Evolutionary conservation across 176 grass and related monocot species (phyloP).

Genomic region (Cymbopogon citratus): DNA sequence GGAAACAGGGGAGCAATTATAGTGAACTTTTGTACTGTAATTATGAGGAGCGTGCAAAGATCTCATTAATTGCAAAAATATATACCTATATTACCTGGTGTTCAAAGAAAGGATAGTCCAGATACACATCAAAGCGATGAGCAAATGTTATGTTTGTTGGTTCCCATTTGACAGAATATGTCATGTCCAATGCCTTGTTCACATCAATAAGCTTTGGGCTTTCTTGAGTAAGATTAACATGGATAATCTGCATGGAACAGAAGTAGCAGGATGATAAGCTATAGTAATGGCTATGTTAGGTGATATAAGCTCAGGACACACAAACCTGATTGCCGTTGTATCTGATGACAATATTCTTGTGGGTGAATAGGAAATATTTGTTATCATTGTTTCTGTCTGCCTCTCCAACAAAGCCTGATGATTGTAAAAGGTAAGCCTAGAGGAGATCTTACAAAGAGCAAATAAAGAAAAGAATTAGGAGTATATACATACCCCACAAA

Average conservation of each 20-base stretch:
- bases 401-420: slow-evolving; percentile 86
- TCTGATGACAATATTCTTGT: slow-evolving; percentile 82
- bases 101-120: slow-evolving; percentile 79
- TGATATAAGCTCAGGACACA: neutral
- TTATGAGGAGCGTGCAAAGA: neutral
- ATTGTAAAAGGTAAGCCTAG: slow-evolving; percentile 18
- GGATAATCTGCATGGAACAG: slow-evolving; percentile 51
- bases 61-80: neutral
- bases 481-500: slow-evolving; percentile 76
- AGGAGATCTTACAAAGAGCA: slow-evolving; percentile 21
- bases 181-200: slow-evolving; percentile 61
- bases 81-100: slow-evolving; percentile 48
- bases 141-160: slow-evolving; percentile 55
- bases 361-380: slow-evolving; percentile 84
- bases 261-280: slow-evolving; percentile 21
- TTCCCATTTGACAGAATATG: slow-evolving; percentile 69
- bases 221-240: slow-evolving; percentile 83
- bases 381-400: slow-evolving; percentile 71
- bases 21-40: neutral
- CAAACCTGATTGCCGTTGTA: slow-evolving; percentile 84
- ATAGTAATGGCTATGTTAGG: neutral
- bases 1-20: neutral
- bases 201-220: slow-evolving; percentile 67
- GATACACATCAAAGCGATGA: slow-evolving; percentile 70
- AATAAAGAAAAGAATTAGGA: slow-evolving; percentile 18